Evolutionary conservation across 495 filamentous ascomycete species (phyloP).

Genomic region (Sordaria brevicollis): DNA sequence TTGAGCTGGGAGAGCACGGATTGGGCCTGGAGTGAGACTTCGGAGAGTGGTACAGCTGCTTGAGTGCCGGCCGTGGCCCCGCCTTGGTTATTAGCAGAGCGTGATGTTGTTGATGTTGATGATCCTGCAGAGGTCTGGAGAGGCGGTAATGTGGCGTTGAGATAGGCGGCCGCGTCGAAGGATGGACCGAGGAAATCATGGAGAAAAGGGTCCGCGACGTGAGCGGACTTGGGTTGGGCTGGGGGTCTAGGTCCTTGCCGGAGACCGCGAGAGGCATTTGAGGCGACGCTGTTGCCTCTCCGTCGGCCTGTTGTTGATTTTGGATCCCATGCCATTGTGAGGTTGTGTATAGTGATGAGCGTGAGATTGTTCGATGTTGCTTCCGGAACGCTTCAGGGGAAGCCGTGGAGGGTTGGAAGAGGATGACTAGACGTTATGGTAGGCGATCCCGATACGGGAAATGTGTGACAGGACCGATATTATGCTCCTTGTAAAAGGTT

Average conservation of each 20-base stretch:
- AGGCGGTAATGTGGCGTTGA: constrained; percentile 64
- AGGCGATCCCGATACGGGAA: neutral
- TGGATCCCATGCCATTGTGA: constrained; percentile 20
- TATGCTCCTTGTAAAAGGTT: neutral
- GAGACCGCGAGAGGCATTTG: constrained; percentile 10
- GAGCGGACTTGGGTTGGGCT: constrained; percentile 36
- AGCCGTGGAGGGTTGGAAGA: neutral
- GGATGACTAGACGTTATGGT: neutral
- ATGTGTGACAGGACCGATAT: neutral
- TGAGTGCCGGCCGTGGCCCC: constrained; percentile 22
- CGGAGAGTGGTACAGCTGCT: constrained; percentile 54
- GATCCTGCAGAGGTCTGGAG: constrained; percentile 34
- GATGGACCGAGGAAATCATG: constrained; percentile 58
- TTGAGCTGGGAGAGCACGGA: constrained; percentile 75
- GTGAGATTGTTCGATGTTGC: neutral
- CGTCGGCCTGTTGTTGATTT: constrained; percentile 12
- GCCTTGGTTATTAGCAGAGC: neutral
- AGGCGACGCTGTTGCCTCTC: constrained; percentile 21
- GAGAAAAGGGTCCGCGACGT: constrained; percentile 50
- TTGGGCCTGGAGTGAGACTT: constrained; percentile 74
- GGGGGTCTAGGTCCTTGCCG: constrained; percentile 18
- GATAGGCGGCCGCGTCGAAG: constrained; percentile 73
- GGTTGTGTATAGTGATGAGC: neutral
- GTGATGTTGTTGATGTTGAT: neutral
- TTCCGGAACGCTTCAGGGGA: neutral